Conservation (phyloP, 345 rosid species). For the Brassica carinata region DNA sequence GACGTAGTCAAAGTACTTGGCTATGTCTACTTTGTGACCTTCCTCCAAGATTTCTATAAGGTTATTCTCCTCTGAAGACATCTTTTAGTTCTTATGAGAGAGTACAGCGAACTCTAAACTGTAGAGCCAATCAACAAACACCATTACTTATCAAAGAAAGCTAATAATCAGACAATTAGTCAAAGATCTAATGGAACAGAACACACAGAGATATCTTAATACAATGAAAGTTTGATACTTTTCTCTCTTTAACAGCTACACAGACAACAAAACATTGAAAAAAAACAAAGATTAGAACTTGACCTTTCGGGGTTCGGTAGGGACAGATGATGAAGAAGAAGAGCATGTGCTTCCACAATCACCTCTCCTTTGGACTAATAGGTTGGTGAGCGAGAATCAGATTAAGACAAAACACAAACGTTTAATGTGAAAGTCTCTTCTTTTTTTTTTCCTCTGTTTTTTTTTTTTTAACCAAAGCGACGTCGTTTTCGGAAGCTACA, state of each 20-base stretch:
- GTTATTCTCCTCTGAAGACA: constrained; percentile 58
- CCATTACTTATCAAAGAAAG: background rate
- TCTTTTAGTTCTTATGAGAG: constrained; percentile 7
- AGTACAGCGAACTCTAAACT: background rate
- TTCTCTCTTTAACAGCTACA: constrained; percentile 18
- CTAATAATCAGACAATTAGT: background rate
- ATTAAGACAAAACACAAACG: background rate
- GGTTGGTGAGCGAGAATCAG: constrained; percentile 28
- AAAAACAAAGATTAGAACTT: background rate
- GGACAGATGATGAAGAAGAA: constrained; percentile 25
- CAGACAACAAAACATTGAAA: constrained; percentile 1
- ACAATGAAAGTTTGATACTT: constrained; percentile 19
- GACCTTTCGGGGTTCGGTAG: constrained; percentile 35
- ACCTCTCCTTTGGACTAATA: constrained; percentile 5
- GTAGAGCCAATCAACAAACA: background rate
- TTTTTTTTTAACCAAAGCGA: constrained; percentile 23
- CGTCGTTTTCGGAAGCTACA: constrained; percentile 12
- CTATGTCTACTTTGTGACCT: constrained; percentile 50
- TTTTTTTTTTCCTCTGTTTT: constrained; percentile 21
- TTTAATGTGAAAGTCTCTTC: background rate
- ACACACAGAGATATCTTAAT: background rate
- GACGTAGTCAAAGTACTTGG: constrained; percentile 62
- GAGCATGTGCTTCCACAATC: constrained; percentile 34
- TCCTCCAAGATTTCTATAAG: constrained; percentile 72
- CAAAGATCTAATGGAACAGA: background rate